Evolutionary conservation across 192 early-diverging fungal species (phyloP), one percentile per base, ranked within the genome.

Genomic region (Coemansia sp.): DNA sequence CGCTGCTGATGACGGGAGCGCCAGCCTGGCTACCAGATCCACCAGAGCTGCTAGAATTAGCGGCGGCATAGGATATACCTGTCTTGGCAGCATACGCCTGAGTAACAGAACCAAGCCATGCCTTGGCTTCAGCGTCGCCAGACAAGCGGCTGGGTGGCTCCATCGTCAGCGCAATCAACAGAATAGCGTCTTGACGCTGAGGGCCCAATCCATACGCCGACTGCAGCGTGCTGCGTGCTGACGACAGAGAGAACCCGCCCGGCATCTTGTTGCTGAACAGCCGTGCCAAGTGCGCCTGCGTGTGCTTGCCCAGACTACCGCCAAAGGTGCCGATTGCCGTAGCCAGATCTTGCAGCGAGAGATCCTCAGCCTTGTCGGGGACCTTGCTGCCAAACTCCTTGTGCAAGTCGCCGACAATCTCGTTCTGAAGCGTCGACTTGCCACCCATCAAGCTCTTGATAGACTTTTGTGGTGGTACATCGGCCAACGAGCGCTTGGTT

Each of bases 381-480:
- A 93, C 83, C 53, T 81, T 85, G 50, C 80, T 84, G 60, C 87
- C 87, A 82, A 98, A 94, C 74, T 98, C 95, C 63, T 92, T 94
- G 56, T 89, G 91, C 40, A 98, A 77, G 68, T 95, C 94, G 74
- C 94, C 95, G 48, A 98, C 81, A 36, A 98, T 93, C 63, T 98
- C 95, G 82, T 98, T 98, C 68, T 97, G 94, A n/a, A 97, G 84
- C 40, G 92, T 96, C 12, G 89, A 91, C 76, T 93, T 93, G 65
- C 91, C 89, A 44, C 88, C 91, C 41, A 94, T 89, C 26, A 94
- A 83, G 55, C 91, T 91, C 80, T 93, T 58, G 12, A 59, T 60
- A 42, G 87, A 84, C 76, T 73, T 93, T 62, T 76, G 69, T 29
- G 87, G 67, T 35, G 90, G 83, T 53, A 96, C 76, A 21, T 93